Evolutionary conservation across 495 filamentous ascomycete genomes (phyloP).

Genomic region (Penicilliopsis zonata): DNA sequence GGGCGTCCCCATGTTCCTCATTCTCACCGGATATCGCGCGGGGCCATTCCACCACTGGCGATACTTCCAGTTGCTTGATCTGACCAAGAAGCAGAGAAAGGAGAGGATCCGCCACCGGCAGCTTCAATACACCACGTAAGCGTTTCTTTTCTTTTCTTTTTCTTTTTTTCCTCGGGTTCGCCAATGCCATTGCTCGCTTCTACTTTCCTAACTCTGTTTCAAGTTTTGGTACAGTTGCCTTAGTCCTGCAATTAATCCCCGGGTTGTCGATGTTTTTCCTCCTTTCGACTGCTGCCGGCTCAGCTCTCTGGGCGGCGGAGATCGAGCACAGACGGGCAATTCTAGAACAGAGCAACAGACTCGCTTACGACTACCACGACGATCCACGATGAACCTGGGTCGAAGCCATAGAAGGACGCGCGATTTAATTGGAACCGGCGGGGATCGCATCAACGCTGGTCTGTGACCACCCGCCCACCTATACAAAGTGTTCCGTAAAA

Average conservation of each 20-base stretch:
- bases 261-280: slow-evolving; percentile 56
- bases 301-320: slow-evolving; percentile 49
- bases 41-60: slow-evolving; percentile 58
- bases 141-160: slow-evolving; percentile 3
- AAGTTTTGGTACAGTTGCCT: slow-evolving; percentile 49
- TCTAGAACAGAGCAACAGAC: slow-evolving; percentile 11
- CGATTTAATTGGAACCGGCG: no score
- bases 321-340: slow-evolving; percentile 37
- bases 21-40: slow-evolving; percentile 50
- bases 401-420: background rate
- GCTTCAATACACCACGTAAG: slow-evolving; percentile 51
- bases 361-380: slow-evolving; percentile 16
- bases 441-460: no score
- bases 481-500: no score
- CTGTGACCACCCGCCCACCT: no score
- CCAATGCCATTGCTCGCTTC: background rate
- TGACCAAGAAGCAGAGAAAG: slow-evolving; percentile 46
- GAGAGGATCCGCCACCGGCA: slow-evolving; percentile 37
- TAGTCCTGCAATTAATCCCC: slow-evolving; percentile 50
- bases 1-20: slow-evolving; percentile 50
- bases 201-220: background rate
- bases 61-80: slow-evolving; percentile 47
- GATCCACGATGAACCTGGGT: slow-evolving; percentile 6
- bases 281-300: slow-evolving; percentile 50
- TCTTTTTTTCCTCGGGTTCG: background rate